Base-by-base conservation (phyloP, 2,329 filamentous ascomycete genomes). In the Lasiodiplodia citricola region DNA sequence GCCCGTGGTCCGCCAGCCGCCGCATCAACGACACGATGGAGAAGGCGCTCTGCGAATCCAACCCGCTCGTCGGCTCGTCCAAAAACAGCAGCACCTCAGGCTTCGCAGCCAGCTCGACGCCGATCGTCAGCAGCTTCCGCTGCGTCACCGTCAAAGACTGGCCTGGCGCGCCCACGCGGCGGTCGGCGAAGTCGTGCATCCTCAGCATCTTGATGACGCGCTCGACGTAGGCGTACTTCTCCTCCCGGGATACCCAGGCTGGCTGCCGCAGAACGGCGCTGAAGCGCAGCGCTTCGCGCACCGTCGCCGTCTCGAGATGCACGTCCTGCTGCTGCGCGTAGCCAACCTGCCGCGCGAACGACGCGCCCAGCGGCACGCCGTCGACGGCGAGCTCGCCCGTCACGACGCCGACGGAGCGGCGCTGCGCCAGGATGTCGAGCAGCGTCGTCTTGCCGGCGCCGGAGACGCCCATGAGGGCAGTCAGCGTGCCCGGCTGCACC, bases 331-430 rank as follows among this genome's bases (percentile, higher is more conserved):
- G 94, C 76, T 97, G 93, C 47, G 94, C 94, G 74, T 97, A 97
- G 62, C 94, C 94, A 0, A 93, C 96, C 82, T 94, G 95, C 72
- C 94, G 91, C 79, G 96, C 93, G 86, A 97, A 97, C 0, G 91
- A 93, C 54, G 86, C 86, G 72, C 96, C 92, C 55, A 92, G 88
- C 35, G 88, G 89, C 47, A 84, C 85, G 1, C 92, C 92, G 72
- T 94, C 91, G 8, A 94, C 90, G 18, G 93, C 81, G 91, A 97
- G 96, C 73, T 95, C 91, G 66, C 94, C 94, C 8, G 88, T 89
- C 58, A 97, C 92, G 21, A 97, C 91, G 80, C 94, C 94, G 89
- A 96, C 95, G 0, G 76, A 75, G 0, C 74, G 75, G 8, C 79
- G 69, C 41, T 79, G 74, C 18, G 78, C 78, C n/a, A 81, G 73